Evolutionary conservation across 345 rosid species (phyloP), one percentile per base, ranked within the genome.

Genomic region (Eucalyptus coolabah): DNA sequence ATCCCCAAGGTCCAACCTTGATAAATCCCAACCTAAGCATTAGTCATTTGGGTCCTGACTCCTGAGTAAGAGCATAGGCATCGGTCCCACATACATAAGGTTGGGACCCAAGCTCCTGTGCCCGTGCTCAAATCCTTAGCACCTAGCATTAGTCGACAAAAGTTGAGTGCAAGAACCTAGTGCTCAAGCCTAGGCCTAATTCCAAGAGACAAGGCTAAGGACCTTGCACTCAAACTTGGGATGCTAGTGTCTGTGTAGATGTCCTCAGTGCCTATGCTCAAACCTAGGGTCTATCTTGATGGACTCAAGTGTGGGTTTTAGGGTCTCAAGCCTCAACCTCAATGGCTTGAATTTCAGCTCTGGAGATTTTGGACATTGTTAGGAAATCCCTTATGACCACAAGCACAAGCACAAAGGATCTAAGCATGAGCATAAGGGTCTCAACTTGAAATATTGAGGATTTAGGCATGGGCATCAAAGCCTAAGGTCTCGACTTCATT

Each of bases 91-190:
- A 3, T 56, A 24, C 30, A 56, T 24, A 56, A 56, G 3, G 30
- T 56, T 1, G 2, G 3, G 12, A 6, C 28, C 6, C 1, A 56
- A 12, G 13, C 30, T 56, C 30, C 5, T 24, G 0, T 56, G 63
- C 63, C 6, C 0, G 0, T 9, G 63, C 63, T 56, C 63, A 56
- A 23, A 56, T 24, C 63, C 30, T 24, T 23, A 56, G 63, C 63
- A 56, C 63, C 63, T 1, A 56, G 30, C 63, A 3, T 12, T 56
- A 10, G 63, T 56, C 28, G 14, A 56, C 30, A 56, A 56, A 56
- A 56, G 13, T 3, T 24, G 0, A 56, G 63, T 9, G 14, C 6
- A 56, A 24, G 12, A 24, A 9, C 13, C 14, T 24, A 9, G 6
- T 56, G 30, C 63, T 24, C 3, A 5, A 23, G 28, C 63, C 5